Conservation (phyloP, 2,329 filamentous ascomycete genomes). For the Keithomyces neogunnii region DNA sequence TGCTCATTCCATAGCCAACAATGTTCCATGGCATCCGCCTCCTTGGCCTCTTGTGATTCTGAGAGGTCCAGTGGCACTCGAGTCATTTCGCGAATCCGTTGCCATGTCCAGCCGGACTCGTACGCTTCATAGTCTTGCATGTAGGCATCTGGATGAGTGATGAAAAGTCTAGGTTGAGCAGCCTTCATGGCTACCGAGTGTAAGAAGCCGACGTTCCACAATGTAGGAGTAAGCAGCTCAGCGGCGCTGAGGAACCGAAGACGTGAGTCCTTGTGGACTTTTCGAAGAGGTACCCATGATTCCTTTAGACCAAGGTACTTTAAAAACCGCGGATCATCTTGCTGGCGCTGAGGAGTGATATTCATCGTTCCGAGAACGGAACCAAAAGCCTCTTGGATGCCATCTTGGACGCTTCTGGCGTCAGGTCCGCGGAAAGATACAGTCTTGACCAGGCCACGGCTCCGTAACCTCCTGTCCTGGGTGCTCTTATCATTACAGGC, state of each 20-base stretch:
- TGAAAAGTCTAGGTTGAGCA: conserved; percentile 58
- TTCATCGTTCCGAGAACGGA: conserved; percentile 41
- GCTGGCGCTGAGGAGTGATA: conserved; percentile 20
- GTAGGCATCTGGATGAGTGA: conserved; percentile 69
- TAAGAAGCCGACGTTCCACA: conserved; percentile 66
- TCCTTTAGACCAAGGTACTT: conserved; percentile 55
- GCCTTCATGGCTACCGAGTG: conserved; percentile 66
- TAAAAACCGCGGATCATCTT: conserved; percentile 20
- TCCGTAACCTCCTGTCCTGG: conserved; percentile 64
- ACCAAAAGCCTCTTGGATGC: conserved; percentile 55
- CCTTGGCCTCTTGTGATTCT: conserved; percentile 40
- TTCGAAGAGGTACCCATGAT: conserved; percentile 67
- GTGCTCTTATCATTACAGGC: conserved; percentile 56
- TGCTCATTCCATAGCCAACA: conserved; percentile 61
- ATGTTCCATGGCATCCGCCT: conserved; percentile 53
- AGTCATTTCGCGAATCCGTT: conserved; percentile 54
- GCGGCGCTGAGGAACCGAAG: conserved; percentile 61
- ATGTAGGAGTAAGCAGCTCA: conserved; percentile 64
- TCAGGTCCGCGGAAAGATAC: conserved; percentile 54
- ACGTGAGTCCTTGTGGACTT: conserved; percentile 64
- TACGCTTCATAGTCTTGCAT: conserved; percentile 52
- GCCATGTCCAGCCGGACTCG: conserved; percentile 61
- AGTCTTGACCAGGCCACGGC: conserved; percentile 61
- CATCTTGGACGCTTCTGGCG: conserved; percentile 58
- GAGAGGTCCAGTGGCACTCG: conserved; percentile 41